phyloP scores from a whole-genome alignment of 2,329 filamentous ascomycete species.

The Cryphonectria japonica region DNA sequence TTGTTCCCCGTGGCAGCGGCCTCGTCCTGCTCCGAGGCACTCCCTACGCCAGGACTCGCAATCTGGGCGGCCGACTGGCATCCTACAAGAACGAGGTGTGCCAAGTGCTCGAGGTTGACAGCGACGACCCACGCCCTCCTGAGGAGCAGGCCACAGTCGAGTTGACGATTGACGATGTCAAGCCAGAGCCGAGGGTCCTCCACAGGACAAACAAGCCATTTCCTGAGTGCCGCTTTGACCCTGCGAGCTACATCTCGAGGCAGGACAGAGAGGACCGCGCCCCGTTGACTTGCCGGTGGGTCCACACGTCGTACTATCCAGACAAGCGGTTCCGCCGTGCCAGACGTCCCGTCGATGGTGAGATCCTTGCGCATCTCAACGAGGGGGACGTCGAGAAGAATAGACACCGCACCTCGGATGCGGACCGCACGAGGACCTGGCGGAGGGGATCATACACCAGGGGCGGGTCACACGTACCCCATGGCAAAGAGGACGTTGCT shows the following conservation, averaged over 20 bases:
- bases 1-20: constrained; percentile 41
- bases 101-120: constrained; percentile 46
- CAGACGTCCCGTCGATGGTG: constrained; percentile 39
- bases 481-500: constrained; percentile 33
- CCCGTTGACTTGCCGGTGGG: constrained; percentile 58
- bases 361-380: constrained; percentile 38
- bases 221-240: constrained; percentile 41
- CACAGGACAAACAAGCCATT: constrained; percentile 59
- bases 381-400: constrained; percentile 36
- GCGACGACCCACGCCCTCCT: constrained; percentile 39
- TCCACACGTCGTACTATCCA: constrained; percentile 42
- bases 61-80: constrained; percentile 43
- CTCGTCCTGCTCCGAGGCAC: constrained; percentile 46
- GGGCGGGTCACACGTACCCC: constrained; percentile 45
- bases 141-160: constrained; percentile 48
- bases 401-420: constrained; percentile 34
- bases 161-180: constrained; percentile 44
- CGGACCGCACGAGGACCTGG: constrained; percentile 41
- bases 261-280: constrained; percentile 37
- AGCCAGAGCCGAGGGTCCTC: constrained; percentile 45
- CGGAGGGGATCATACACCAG: constrained; percentile 41
- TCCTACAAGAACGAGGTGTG: constrained; percentile 49
- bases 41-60: constrained; percentile 42
- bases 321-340: constrained; percentile 32
- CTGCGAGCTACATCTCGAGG: constrained; percentile 30